Evolutionary conservation across 805 yeast species (phyloP).

Genomic region (Millerozyma acaciae): DNA sequence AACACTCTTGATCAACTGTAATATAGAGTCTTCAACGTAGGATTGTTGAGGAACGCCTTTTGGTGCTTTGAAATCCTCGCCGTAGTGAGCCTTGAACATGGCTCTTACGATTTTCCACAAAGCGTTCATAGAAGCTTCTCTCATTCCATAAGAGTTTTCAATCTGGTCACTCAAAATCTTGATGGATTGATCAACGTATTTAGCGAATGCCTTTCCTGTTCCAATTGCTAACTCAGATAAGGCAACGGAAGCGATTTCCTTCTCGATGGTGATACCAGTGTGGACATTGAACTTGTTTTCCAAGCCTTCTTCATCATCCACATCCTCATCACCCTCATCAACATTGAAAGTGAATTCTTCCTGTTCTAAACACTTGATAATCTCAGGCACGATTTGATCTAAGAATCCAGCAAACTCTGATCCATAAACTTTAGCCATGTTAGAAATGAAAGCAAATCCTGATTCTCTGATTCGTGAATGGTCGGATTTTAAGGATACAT

Average conservation of each 20-base stretch:
- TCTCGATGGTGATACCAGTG: slow-evolving; percentile 93
- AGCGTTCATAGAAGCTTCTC: slow-evolving; percentile 78
- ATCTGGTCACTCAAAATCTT: slow-evolving; percentile 64
- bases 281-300: slow-evolving; percentile 78
- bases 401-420: slow-evolving; percentile 84
- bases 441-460: slow-evolving; percentile 88
- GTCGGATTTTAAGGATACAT: slow-evolving; percentile 69
- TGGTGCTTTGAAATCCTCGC: slow-evolving; percentile 49
- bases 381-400: slow-evolving; percentile 76
- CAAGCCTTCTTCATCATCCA: slow-evolving; percentile 57
- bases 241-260: slow-evolving; percentile 92
- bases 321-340: slow-evolving; percentile 46
- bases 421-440: slow-evolving; percentile 93
- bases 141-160: slow-evolving; percentile 84
- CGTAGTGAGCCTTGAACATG: slow-evolving; percentile 53
- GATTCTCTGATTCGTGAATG: slow-evolving; percentile 89
- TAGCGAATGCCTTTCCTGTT: slow-evolving; percentile 75
- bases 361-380: slow-evolving; percentile 78
- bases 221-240: slow-evolving; percentile 84
- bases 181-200: slow-evolving; percentile 69
- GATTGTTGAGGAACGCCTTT: slow-evolving; percentile 60
- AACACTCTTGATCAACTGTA: slow-evolving; percentile 59
- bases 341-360: slow-evolving; percentile 72
- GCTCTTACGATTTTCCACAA: slow-evolving; percentile 82
- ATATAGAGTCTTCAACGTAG: slow-evolving; percentile 54